phyloP scores from a whole-genome alignment of 2,329 filamentous ascomycete species.

The Microsporum ferrugineum region DNA sequence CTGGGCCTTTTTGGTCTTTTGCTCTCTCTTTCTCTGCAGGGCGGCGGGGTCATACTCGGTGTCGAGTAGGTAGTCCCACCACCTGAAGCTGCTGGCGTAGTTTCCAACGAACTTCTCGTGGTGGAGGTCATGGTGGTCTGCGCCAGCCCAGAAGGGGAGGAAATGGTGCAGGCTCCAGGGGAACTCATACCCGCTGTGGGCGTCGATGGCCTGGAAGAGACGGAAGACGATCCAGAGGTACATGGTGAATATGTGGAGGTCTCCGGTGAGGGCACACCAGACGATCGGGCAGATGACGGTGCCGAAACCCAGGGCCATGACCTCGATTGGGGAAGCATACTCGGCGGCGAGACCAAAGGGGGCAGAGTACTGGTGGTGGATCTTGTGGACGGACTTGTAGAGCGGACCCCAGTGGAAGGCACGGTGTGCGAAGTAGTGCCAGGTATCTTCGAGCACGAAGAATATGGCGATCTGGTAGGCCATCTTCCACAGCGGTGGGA shows the following conservation, averaged over 20 bases:
- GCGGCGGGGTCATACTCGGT: slow-evolving; percentile 88
- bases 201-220: slow-evolving; percentile 93
- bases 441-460: slow-evolving; percentile 91
- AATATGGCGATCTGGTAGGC: slow-evolving; percentile 83
- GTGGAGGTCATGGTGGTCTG: slow-evolving; percentile 90
- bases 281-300: slow-evolving; percentile 71
- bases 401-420: slow-evolving; percentile 86
- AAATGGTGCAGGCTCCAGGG: slow-evolving; percentile 94
- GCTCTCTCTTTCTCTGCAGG: slow-evolving; percentile 67
- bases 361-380: slow-evolving; percentile 97
- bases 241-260: slow-evolving; percentile 95
- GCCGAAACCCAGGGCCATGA: slow-evolving; percentile 84
- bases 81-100: slow-evolving; percentile 94
- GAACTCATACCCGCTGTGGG: slow-evolving; percentile 96
- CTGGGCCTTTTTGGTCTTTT: slow-evolving; percentile 20
- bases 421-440: slow-evolving; percentile 97
- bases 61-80: slow-evolving; percentile 93
- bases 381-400: slow-evolving; percentile 96
- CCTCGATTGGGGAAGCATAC: slow-evolving; percentile 94
- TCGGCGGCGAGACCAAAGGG: slow-evolving; percentile 94
- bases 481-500: slow-evolving; percentile 77
- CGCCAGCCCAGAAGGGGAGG: slow-evolving; percentile 94
- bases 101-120: slow-evolving; percentile 99
- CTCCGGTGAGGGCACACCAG: slow-evolving; percentile 69
- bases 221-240: slow-evolving; percentile 90